phyloP scores from a whole-genome alignment of 2,329 filamentous ascomycete species.

The Calonectria multiphialidica region DNA sequence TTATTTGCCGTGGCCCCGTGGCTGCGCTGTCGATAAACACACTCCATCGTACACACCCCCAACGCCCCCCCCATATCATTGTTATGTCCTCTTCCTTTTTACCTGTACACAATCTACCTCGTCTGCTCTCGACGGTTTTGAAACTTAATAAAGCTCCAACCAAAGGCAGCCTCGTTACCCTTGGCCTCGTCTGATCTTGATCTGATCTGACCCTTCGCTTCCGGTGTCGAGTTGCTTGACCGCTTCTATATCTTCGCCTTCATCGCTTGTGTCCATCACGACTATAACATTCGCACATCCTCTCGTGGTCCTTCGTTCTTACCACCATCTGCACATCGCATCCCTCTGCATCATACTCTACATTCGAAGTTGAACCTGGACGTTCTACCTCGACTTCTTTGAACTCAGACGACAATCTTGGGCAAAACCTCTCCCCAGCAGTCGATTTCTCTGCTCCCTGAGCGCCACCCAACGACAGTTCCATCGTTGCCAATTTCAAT shows the following conservation, averaged over 20 bases:
- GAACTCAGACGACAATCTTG: conserved; percentile 5
- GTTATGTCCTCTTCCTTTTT: neutral
- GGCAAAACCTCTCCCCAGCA: neutral
- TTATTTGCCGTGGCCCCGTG: conserved; percentile 7
- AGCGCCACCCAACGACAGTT: conserved; percentile 16
- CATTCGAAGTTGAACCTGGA: neutral
- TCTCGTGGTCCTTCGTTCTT: neutral
- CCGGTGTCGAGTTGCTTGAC: neutral
- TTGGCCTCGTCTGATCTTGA: conserved; percentile 11
- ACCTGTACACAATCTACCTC: conserved; percentile 7
- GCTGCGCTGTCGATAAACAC: neutral
- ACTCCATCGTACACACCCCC: neutral
- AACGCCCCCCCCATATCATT: neutral
- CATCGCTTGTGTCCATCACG: neutral
- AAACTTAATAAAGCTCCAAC: conserved; percentile 24
- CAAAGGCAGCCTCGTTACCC: neutral
- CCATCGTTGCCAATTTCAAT: conserved; percentile 4
- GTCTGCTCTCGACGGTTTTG: conserved; percentile 14
- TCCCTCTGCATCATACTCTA: neutral
- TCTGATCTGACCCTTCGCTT: conserved; percentile 13
- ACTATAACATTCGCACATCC: neutral
- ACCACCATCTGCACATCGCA: neutral
- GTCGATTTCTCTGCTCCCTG: conserved; percentile 3
- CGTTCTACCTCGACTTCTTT: conserved; percentile 2
- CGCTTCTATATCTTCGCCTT: conserved; percentile 1